These are phyloP conservation scores for Lenwebbia sp. DNA, from an alignment of 345 rosid species.

Conservation along the genomic window DNA sequence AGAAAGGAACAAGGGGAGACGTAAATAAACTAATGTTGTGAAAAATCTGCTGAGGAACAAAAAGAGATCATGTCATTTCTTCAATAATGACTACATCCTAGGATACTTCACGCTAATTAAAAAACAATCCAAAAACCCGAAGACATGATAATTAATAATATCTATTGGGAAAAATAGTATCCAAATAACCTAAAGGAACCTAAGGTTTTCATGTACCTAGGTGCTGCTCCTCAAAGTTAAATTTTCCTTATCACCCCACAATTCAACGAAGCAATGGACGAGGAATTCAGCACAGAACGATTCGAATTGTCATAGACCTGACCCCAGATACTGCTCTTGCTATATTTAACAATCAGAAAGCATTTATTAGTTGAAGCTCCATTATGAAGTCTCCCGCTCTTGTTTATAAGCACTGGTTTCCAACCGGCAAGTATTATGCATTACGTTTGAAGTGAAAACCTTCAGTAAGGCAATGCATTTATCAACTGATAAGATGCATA, in stretches of 20 bases:
- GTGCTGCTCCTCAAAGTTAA: not conserved
- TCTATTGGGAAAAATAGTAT: not conserved
- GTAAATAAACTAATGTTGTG: not conserved
- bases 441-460: not conserved
- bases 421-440: not conserved
- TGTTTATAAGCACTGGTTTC: not conserved
- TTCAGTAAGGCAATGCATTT: not conserved
- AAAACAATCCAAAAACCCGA: not conserved
- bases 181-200: not conserved
- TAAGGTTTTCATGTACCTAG: not conserved
- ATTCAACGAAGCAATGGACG: no score
- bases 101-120: not conserved
- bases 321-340: not conserved
- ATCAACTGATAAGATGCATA: constrained; percentile 10
- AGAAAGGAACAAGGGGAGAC: not conserved
- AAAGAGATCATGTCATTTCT: not conserved
- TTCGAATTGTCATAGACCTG: no score
- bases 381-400: not conserved
- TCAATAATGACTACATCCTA: not conserved
- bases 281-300: no score
- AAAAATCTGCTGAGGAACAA: not conserved
- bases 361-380: not conserved
- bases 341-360: not conserved
- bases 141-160: not conserved
- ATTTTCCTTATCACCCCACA: not conserved